phyloP scores from a whole-genome alignment of 1,284 basidiomycete species.

The Austroboletus rostrupii region DNA sequence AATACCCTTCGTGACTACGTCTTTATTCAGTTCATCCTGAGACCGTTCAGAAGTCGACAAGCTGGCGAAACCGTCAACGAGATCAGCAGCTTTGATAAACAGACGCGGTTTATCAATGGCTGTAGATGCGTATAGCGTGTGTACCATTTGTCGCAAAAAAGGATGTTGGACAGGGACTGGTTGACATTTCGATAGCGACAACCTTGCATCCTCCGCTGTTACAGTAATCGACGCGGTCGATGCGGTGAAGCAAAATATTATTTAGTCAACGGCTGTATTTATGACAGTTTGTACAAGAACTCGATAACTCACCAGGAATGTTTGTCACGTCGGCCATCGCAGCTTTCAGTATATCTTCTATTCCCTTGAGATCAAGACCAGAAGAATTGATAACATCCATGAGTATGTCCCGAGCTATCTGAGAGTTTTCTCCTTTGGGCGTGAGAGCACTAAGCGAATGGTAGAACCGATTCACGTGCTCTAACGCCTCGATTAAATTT shows the following conservation, averaged over 20 bases:
- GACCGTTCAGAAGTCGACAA: slow-evolving; percentile 27
- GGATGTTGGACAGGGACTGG: slow-evolving; percentile 44
- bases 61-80: slow-evolving; percentile 54
- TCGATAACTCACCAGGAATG: slow-evolving; percentile 18
- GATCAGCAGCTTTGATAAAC: slow-evolving; percentile 65
- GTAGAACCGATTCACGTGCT: slow-evolving; percentile 56
- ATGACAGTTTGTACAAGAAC: neutral
- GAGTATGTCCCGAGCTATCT: slow-evolving; percentile 59
- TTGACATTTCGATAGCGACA: slow-evolving; percentile 51
- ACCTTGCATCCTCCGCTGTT: slow-evolving; percentile 46
- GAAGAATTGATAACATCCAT: slow-evolving; percentile 59
- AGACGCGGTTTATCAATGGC: slow-evolving; percentile 59
- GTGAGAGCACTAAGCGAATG: slow-evolving; percentile 47
- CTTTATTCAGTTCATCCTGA: slow-evolving; percentile 43
- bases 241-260: neutral
- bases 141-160: slow-evolving; percentile 41
- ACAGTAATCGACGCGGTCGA: neutral
- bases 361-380: slow-evolving; percentile 52
- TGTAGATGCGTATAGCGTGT: slow-evolving; percentile 43
- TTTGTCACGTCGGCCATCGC: slow-evolving; percentile 23
- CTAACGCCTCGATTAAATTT: slow-evolving; percentile 45
- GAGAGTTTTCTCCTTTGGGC: slow-evolving; percentile 54
- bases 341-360: slow-evolving; percentile 46
- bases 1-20: slow-evolving; percentile 59
- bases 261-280: neutral